Conservation (phyloP, 2,329 filamentous ascomycete genomes). For the Venturia aucupariae region DNA sequence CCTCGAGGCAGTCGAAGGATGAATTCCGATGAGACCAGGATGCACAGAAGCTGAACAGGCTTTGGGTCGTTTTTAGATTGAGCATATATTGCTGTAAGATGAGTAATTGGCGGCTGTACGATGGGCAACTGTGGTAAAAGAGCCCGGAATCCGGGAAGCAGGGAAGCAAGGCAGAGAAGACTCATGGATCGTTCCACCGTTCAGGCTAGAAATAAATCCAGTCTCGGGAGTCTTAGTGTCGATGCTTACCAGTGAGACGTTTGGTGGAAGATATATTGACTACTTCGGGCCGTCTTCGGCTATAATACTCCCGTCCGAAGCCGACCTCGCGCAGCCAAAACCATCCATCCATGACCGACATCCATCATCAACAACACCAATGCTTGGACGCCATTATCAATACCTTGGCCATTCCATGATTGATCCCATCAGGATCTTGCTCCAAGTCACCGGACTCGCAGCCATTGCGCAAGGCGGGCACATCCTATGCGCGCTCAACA, state of each 20-base stretch:
- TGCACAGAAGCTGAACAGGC: not conserved
- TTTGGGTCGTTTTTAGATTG: not conserved
- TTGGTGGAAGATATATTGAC: not conserved
- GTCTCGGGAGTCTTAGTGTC: not conserved
- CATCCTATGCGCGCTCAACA: not conserved
- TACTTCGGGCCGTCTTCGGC: not conserved
- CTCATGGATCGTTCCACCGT: not conserved
- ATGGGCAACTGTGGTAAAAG: not conserved
- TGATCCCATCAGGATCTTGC: not conserved
- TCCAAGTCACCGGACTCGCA: not conserved
- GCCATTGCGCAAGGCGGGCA: not conserved
- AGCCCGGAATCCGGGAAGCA: not conserved
- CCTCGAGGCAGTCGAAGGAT: not conserved
- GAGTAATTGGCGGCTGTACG: too few species aligned
- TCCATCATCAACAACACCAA: not conserved
- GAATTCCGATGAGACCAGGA: not conserved
- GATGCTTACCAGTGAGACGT: not conserved
- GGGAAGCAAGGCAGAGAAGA: not conserved
- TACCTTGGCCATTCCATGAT: not conserved
- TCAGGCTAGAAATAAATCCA: not conserved
- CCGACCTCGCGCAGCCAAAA: not conserved
- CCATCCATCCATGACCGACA: not conserved
- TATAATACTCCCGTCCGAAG: too few species aligned
- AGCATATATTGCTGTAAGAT: slow-evolving; percentile 8
- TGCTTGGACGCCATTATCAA: not conserved